Percentiles rank a stretch among this genome's conserved stretches.
These are phyloP conservation scores for Ogataea naganishii DNA, from an alignment of 805 yeast genomes.

Conservation along the genomic window DNA sequence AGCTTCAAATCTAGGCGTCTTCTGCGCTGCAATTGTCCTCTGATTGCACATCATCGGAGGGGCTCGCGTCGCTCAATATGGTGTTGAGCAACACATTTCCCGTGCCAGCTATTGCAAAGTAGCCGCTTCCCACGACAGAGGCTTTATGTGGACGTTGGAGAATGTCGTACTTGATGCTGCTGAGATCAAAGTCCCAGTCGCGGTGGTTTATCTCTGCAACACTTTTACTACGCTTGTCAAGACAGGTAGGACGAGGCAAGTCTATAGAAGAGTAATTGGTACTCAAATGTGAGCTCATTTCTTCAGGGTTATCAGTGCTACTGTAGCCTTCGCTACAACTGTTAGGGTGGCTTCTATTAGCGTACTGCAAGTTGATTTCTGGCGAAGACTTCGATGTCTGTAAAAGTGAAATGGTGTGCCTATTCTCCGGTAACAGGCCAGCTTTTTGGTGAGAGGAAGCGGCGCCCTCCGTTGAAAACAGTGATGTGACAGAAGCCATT, in stretches of 20 bases:
- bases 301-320: too few relatives aligned
- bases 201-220: slow-evolving; percentile 6
- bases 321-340: too few relatives aligned
- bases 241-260: too few relatives aligned
- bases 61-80: slow-evolving; percentile 1
- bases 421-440: too few relatives aligned
- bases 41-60: background rate
- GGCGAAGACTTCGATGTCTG: slow-evolving; percentile 13
- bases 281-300: too few relatives aligned
- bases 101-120: slow-evolving; percentile 15
- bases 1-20: too few relatives aligned
- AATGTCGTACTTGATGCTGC: slow-evolving; percentile 1
- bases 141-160: slow-evolving; percentile 1
- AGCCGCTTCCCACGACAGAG: slow-evolving; percentile 11
- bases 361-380: slow-evolving; percentile 7
- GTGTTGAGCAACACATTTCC: slow-evolving; percentile 9
- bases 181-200: slow-evolving; percentile 6
- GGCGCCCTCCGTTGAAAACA: too few relatives aligned
- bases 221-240: slow-evolving; percentile 9
- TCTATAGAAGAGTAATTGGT: background rate
- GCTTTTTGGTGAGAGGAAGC: too few relatives aligned
- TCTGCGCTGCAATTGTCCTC: too few relatives aligned
- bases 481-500: too few relatives aligned
- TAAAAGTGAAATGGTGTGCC: too few relatives aligned
- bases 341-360: too few relatives aligned